These are phyloP conservation scores for Lathyrus oleraceus DNA, from an alignment of 306 rosid species.

Conservation along the genomic window DNA sequence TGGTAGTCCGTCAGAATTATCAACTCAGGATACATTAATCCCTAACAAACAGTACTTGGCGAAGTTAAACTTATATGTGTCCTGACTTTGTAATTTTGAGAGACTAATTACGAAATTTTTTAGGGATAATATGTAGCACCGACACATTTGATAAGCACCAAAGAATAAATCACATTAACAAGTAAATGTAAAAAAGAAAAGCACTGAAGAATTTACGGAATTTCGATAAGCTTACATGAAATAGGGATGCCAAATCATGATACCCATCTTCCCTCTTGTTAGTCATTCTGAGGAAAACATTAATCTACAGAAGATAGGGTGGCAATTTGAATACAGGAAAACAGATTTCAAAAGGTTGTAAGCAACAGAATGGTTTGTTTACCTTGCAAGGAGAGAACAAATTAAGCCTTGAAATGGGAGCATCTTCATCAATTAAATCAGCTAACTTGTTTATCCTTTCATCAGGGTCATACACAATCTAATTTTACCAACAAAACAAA, in stretches of 20 bases:
- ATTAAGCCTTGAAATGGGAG: conserved; percentile 87
- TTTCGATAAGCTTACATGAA: conserved; percentile 67
- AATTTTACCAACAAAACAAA: conserved; percentile 38
- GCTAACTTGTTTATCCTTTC: conserved; percentile 82
- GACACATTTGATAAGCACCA: too few species aligned
- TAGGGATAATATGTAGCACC: too few species aligned
- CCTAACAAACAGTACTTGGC: not conserved
- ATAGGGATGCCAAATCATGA: conserved; percentile 97
- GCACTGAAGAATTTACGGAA: conserved; percentile 25
- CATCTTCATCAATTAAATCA: conserved; percentile 64
- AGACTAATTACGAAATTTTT: too few species aligned
- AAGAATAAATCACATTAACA: not conserved
- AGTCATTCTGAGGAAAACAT: conserved; percentile 92
- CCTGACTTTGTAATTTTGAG: not conserved
- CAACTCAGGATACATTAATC: not conserved
- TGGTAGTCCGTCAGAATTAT: not conserved
- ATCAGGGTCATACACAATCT: conserved; percentile 81
- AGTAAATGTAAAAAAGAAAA: conserved; percentile 3
- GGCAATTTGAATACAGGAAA: conserved; percentile 27
- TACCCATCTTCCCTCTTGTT: conserved; percentile 91
- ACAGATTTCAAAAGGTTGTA: conserved; percentile 24
- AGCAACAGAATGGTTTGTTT: not conserved
- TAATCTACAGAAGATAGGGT: conserved; percentile 47
- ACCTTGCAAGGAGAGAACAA: conserved; percentile 99
- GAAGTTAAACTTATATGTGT: not conserved